Conservation (phyloP, 495 filamentous ascomycete species). For the Parathielavia appendiculata region DNA sequence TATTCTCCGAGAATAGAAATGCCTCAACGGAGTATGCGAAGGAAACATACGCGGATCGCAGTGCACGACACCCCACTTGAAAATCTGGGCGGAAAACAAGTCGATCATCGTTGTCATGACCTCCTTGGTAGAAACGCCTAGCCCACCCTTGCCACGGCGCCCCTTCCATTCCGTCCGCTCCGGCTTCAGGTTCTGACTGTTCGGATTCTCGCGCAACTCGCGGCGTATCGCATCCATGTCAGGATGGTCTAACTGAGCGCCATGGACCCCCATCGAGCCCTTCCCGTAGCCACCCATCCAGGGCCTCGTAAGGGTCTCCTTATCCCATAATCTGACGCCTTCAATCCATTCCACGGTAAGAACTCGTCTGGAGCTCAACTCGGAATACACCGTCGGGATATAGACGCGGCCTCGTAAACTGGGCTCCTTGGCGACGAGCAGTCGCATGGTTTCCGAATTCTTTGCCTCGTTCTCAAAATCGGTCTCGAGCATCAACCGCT, state of each 20-base stretch:
- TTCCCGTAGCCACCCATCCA: slow-evolving; percentile 74
- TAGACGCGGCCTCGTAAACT: slow-evolving; percentile 75
- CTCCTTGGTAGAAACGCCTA: slow-evolving; percentile 73
- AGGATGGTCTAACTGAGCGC: slow-evolving; percentile 55
- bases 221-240: slow-evolving; percentile 38
- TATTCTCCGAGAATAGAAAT: background rate
- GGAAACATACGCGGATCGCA: slow-evolving; percentile 65
- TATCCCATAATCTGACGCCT: slow-evolving; percentile 86
- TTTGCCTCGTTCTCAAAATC: slow-evolving; percentile 88
- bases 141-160: slow-evolving; percentile 60
- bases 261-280: slow-evolving; percentile 73
- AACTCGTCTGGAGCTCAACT: slow-evolving; percentile 75
- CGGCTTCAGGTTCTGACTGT: slow-evolving; percentile 62
- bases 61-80: slow-evolving; percentile 89
- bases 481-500: slow-evolving; percentile 82
- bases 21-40: background rate
- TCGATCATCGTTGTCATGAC: slow-evolving; percentile 97
- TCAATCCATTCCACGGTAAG: slow-evolving; percentile 98
- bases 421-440: slow-evolving; percentile 69
- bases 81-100: slow-evolving; percentile 93
- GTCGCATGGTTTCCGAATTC: slow-evolving; percentile 79
- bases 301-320: slow-evolving; percentile 60
- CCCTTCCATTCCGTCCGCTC: slow-evolving; percentile 76
- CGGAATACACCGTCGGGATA: slow-evolving; percentile 76
- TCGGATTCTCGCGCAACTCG: slow-evolving; percentile 40